Base-by-base conservation (phyloP, 1,284 basidiomycete species). In the Melampsora larici-populina region DNA sequence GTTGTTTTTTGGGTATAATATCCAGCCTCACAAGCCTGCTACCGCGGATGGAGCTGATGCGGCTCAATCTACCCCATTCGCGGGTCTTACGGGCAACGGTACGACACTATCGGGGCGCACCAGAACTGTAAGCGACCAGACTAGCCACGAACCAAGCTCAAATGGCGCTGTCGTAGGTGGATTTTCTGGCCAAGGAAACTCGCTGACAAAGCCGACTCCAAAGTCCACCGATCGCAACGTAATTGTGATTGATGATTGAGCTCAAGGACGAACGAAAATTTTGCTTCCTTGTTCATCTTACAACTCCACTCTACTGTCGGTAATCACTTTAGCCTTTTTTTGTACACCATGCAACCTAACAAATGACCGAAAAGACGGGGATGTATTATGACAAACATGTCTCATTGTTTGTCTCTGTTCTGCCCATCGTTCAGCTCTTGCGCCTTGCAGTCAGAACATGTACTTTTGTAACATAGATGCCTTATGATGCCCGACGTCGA, bases 1-100 rank as follows among this genome's bases (percentile, higher is more conserved):
- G 72, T 24, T 75, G 13, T 75, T 75, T 55, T 75, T 75, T 67
- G 72, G 72, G 21, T 75, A 51, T 51, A 60, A 68, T 40, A 46
- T 58, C 33, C 46, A 67, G 36, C 64, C 63, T 65, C 65, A 36
- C 17, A 21, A 60, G 36, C 29, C 29, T 40, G 29, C 64, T n/a
- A 55, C 66, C 36, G 49, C 72, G 21, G 64, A 75, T 40, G 64
- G 29, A 67, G 46, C 7, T 15, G 7, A 48, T 13, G 49, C 21
- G 11, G 72, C 33, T 18, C 48, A 46, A 24, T 31, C 49, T 49
- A 40, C 46, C 26, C 71, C 71, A 24, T 67, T 67, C 58, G 63
- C 72, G 36, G 49, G 51, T 26, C 31, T 66, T n/a, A 51, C 63
- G 24, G 36, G 33, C 51, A 60, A 36, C 40, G 72, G 72, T n/a